Percentiles rank a stretch among this genome's conserved stretches.
These are phyloP conservation scores for Xerocomellus amylosporus DNA, from an alignment of 768 basidiomycete species.

Conservation along the genomic window DNA sequence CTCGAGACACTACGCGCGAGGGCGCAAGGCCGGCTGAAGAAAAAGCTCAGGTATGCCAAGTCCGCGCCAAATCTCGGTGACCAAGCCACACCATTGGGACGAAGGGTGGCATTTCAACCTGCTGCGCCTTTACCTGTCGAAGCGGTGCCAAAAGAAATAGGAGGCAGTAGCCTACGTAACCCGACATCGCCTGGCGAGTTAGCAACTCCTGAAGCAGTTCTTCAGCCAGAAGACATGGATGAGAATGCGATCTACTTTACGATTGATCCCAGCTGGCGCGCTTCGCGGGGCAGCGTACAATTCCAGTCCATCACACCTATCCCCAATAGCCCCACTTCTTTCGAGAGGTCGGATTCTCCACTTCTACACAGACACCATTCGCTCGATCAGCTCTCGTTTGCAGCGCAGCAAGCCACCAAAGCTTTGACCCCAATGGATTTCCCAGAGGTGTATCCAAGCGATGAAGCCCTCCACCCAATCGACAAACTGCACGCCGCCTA, in stretches of 20 bases:
- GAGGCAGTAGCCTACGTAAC: neutral
- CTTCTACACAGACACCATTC: constrained; percentile 23
- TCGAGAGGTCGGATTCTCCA: constrained; percentile 22
- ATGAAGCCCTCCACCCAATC: constrained; percentile 10
- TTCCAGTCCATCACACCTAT: constrained; percentile 26
- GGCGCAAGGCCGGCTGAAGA: constrained; percentile 20
- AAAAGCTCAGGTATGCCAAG: constrained; percentile 19
- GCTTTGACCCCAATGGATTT: neutral
- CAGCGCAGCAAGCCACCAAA: neutral
- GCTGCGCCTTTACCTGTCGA: neutral
- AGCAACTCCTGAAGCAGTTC: neutral
- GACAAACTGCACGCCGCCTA: constrained; percentile 26
- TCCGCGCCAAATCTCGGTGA: constrained; percentile 25
- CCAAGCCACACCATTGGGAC: neutral
- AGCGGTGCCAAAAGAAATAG: neutral
- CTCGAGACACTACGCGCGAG: constrained; percentile 10
- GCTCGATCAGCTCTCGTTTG: constrained; percentile 14
- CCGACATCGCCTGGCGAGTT: neutral
- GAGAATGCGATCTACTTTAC: constrained; percentile 29
- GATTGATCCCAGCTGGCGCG: constrained; percentile 22
- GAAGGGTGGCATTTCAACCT: neutral
- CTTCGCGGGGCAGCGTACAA: constrained; percentile 21
- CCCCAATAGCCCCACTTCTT: constrained; percentile 10
- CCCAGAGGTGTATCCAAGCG: neutral
- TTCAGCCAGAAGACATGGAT: constrained; percentile 14